Percentiles rank a stretch among this genome's conserved stretches.
These are phyloP conservation scores for Metrosideros polymorpha DNA, from an alignment of 441 rosid genomes.

Conservation along the genomic window DNA sequence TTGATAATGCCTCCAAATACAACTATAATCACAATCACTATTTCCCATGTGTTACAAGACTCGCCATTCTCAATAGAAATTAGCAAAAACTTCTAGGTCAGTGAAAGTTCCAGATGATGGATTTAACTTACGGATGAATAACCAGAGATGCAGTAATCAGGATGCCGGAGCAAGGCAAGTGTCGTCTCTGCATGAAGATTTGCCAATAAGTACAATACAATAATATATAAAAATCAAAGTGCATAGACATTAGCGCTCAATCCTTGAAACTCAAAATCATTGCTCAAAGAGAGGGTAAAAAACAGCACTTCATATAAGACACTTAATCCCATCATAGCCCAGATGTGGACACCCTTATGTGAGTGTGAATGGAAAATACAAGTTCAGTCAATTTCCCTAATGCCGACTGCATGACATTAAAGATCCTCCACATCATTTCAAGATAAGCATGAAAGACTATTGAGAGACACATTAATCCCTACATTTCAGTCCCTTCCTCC, in stretches of 20 bases:
- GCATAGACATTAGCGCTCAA: neutral
- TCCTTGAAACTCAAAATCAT: neutral
- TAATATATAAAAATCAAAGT: neutral
- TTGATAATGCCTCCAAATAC: neutral
- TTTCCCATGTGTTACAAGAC: neutral
- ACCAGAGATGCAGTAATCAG: conserved; percentile 91
- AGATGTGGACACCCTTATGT: neutral
- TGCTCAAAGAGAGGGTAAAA: neutral
- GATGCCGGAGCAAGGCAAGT: conserved; percentile 80
- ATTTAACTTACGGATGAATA: conserved; percentile 68
- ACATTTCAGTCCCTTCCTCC: neutral
- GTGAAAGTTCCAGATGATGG: neutral
- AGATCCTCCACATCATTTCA: neutral
- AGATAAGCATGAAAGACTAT: neutral
- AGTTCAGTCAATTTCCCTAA: neutral
- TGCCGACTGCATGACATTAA: neutral
- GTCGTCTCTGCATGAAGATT: conserved; percentile 57
- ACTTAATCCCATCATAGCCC: neutral
- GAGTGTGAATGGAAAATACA: neutral
- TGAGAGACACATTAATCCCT: neutral
- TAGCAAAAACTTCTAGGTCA: neutral
- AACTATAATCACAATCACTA: neutral
- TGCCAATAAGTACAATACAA: neutral
- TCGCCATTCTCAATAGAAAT: neutral
- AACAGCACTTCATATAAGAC: neutral